Conservation (phyloP, 495 filamentous ascomycete genomes). For the Choiromyces venosus region DNA sequence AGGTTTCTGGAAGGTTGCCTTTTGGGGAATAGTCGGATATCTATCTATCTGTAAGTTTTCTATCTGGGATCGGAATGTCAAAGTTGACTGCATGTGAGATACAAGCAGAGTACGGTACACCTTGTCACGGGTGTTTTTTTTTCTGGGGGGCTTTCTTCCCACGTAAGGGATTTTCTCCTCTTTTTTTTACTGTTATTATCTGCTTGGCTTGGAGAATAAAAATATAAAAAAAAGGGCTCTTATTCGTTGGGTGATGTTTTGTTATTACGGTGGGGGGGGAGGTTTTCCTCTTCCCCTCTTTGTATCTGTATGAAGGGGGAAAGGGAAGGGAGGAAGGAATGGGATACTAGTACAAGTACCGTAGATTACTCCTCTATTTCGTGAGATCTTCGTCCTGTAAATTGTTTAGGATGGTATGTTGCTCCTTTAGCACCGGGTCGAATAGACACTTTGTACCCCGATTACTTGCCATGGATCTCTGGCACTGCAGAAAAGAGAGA, state of each 20-base stretch:
- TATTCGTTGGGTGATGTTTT: background rate
- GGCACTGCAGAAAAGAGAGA: background rate
- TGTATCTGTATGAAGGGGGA: background rate
- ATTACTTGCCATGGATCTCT: background rate
- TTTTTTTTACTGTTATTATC: background rate
- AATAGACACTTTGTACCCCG: background rate
- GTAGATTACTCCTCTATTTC: background rate
- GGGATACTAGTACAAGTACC: background rate
- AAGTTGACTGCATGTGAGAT: conserved; percentile 4
- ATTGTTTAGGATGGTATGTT: background rate
- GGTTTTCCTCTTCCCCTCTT: background rate
- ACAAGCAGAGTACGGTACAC: too few species aligned
- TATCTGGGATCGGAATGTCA: conserved; percentile 4
- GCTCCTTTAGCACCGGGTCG: background rate
- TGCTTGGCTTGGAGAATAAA: background rate
- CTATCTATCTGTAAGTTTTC: too few species aligned
- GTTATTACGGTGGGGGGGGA: background rate
- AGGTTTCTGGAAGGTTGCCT: background rate
- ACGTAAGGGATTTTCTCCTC: background rate
- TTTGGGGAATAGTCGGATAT: background rate
- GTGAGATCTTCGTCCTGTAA: background rate
- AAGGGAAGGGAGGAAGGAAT: background rate
- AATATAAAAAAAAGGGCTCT: background rate
- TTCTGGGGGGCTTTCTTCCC: background rate
- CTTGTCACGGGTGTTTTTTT: background rate